Evolutionary conservation across 2,329 filamentous ascomycete species (phyloP).

Genomic region (Massarina eburnea): DNA sequence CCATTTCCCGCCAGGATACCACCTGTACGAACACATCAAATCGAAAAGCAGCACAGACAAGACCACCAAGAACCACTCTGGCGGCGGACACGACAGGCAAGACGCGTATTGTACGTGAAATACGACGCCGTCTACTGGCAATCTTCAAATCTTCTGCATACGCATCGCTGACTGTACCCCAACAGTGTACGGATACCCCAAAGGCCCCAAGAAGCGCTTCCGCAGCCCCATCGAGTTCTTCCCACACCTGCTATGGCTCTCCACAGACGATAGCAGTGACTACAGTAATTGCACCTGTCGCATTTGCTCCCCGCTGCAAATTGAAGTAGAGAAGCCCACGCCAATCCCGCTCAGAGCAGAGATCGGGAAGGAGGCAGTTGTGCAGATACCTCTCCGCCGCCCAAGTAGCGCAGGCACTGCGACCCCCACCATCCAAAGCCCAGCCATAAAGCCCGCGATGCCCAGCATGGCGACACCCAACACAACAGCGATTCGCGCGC

Average conservation of each 20-base stretch:
- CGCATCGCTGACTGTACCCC: too few species aligned
- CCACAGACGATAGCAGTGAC: constrained; percentile 55
- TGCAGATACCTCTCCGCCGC: constrained; percentile 29
- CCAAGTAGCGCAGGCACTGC: constrained; percentile 14
- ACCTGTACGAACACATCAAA: constrained; percentile 61
- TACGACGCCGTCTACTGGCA: too few species aligned
- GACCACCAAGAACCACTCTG: constrained; percentile 52
- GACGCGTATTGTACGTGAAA: constrained; percentile 62
- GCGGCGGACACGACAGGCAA: constrained; percentile 56
- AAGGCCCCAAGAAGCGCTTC: constrained; percentile 59
- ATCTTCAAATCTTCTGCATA: too few species aligned
- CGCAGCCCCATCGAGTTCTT: constrained; percentile 63
- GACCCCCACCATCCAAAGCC: constrained; percentile 22
- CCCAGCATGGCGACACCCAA: constrained; percentile 7
- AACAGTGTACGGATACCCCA: constrained; percentile 63
- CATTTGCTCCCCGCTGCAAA: constrained; percentile 57
- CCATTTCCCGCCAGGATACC: constrained; percentile 58
- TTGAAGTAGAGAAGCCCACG: constrained; percentile 45
- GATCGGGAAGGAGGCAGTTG: constrained; percentile 31
- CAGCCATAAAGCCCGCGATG: constrained; percentile 21
- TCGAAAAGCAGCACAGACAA: constrained; percentile 53
- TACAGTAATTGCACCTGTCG: constrained; percentile 60
- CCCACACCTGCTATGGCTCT: constrained; percentile 60
- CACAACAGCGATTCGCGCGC: constrained; percentile 16
- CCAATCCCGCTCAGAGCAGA: constrained; percentile 26